A percentile compares a stretch with the other conserved stretches of the same genome.
phyloP scores from a whole-genome alignment of 768 basidiomycete genomes.

The Neoboletus magnificus region DNA sequence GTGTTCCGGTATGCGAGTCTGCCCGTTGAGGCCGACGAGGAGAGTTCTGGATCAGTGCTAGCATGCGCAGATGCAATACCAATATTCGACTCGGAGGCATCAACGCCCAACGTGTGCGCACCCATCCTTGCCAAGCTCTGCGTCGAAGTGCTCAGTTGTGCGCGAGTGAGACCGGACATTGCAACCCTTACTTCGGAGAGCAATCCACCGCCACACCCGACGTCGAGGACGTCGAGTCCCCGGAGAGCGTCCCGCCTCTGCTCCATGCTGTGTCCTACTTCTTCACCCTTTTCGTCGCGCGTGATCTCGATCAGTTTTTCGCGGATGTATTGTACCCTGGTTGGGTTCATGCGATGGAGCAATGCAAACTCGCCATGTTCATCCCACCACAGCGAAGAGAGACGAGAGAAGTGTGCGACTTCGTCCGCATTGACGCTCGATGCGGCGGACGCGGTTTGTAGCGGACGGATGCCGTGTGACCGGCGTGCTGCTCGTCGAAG shows the following conservation, averaged over 20 bases:
- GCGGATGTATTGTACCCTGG: constrained; percentile 76
- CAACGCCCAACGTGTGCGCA: constrained; percentile 85
- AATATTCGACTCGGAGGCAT: constrained; percentile 87
- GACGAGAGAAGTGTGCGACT: constrained; percentile 83
- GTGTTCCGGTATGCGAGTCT: constrained; percentile 65
- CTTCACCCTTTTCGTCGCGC: constrained; percentile 49
- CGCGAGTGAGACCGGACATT: too few species aligned
- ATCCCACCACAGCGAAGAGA: constrained; percentile 95
- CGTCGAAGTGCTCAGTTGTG: neutral
- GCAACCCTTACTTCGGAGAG: constrained; percentile 71
- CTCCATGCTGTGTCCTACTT: constrained; percentile 28
- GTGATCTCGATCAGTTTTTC: constrained; percentile 66
- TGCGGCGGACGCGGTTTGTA: constrained; percentile 22
- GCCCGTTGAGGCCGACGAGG: constrained; percentile 24
- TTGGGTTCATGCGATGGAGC: constrained; percentile 94
- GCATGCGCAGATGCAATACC: constrained; percentile 83
- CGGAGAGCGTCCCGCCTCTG: constrained; percentile 40
- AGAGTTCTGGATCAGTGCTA: constrained; percentile 64
- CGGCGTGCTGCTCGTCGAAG: constrained; percentile 17
- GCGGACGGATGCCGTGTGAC: constrained; percentile 5
- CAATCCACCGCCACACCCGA: constrained; percentile 95
- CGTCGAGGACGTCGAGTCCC: constrained; percentile 77
- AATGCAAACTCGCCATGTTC: constrained; percentile 86
- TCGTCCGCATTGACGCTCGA: constrained; percentile 65
- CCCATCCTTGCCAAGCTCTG: constrained; percentile 88